Base-by-base conservation (phyloP, 2,329 filamentous ascomycete species). In the Arthrobotrys pseudoclavata region DNA sequence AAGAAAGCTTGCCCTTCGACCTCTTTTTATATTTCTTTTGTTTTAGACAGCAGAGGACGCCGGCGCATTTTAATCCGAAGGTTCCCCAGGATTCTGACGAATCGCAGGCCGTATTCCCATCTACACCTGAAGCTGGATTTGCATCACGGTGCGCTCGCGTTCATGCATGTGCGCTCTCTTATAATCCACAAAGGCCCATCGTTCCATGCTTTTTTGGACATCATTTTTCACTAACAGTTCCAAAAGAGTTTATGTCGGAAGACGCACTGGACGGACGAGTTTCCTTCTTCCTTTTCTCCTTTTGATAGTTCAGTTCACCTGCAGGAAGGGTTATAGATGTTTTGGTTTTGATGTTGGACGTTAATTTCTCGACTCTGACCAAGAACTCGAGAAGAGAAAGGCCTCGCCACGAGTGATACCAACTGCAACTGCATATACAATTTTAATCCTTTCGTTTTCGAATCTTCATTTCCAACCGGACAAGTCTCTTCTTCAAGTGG, bases 141-240 rank as follows among this genome's bases (percentile, higher is more conserved):
- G 67, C 61, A 67, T 70, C 74, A 53, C 61, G 62, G 74, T 45
- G 74, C 67, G 74, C 74, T 52, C 55, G 55, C 55, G 29, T 37
- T 57, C 66, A 67, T 67, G 61, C 74, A 71, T 68, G 67, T 61
- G 40, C 18, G n/a, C 29, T 53, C 67, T 66, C 74, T 77, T 77
- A 77, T 77, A 77, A 77, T 60, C 74, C 61, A 57, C 48, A 55
- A 31, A 50, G 18, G 52, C 40, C 74, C 67, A 52, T 40, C 20
- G 37, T 62, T 26, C 70, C 50, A 63, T 69, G 55, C 61, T 70
- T 71, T 77, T 77, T 71, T 52, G 53, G 47, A 63, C 52, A 62
- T 61, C 50, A 55, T 74, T 72, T 47, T 60, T 60, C 34, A 60
- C 62, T 68, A 60, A 67, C 52, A 60, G 24, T 60, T 70, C 55